These are phyloP conservation scores for Scorias spongiosa DNA, from an alignment of 2,329 filamentous ascomycete species.

Conservation along the genomic window DNA sequence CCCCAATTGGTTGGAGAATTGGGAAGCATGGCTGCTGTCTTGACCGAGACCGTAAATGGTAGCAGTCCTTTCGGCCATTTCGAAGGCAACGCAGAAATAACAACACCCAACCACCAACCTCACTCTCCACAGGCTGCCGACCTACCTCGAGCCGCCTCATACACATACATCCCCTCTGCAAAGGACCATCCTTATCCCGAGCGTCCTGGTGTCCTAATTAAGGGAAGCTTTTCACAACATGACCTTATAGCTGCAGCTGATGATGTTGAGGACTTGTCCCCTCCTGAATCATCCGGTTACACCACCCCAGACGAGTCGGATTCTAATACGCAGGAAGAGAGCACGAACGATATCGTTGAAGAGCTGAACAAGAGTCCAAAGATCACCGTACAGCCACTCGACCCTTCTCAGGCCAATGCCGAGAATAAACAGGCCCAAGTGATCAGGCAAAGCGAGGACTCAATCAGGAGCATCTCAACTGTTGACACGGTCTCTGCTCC, in stretches of 20 bases:
- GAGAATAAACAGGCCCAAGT: too few species aligned
- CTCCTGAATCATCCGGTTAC: conserved; percentile 27
- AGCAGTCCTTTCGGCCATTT: neutral
- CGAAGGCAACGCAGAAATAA: neutral
- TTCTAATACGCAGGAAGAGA: conserved; percentile 13
- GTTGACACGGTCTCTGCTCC: conserved; percentile 9
- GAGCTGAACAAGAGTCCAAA: conserved; percentile 19
- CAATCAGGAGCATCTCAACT: conserved; percentile 1
- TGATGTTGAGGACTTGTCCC: conserved; percentile 19
- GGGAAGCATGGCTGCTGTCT: neutral
- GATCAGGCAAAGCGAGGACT: conserved; percentile 9
- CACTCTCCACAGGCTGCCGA: conserved; percentile 4
- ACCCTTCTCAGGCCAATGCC: too few species aligned
- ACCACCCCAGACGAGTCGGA: conserved; percentile 28
- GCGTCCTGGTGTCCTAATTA: conserved; percentile 23
- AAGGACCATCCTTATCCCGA: conserved; percentile 14
- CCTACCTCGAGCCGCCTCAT: conserved; percentile 42
- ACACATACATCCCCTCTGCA: conserved; percentile 36
- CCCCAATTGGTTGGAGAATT: too few species aligned
- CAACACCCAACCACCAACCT: neutral
- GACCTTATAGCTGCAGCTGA: conserved; percentile 24
- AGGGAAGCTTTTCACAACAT: conserved; percentile 35
- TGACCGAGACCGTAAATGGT: neutral
- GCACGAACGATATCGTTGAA: conserved; percentile 17
- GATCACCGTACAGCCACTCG: conserved; percentile 6